Evolutionary conservation across 805 yeast species (phyloP), one percentile per base, ranked within the genome.

Genomic region (Starmerella ratchasimensis): DNA sequence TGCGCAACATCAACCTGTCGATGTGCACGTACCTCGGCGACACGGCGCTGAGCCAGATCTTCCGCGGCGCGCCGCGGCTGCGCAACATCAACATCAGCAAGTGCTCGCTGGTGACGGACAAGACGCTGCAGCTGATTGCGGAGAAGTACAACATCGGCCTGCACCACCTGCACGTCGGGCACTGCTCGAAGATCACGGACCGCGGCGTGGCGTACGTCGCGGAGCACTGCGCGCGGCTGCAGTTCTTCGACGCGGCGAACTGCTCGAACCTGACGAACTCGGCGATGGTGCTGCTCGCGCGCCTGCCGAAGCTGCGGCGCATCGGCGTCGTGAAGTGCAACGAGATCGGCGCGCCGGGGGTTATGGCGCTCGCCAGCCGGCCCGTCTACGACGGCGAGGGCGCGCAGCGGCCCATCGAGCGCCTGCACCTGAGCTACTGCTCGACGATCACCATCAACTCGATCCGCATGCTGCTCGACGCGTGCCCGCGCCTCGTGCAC

Each of bases 191-290:
- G 52, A 80, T 88, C 40, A 88, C 96, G 1, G 97, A 88, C 60
- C 70, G 67, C 44, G 96, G 96, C 16, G 90, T 90, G 14, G 69
- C 72, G 21, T 66, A 71, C 9, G 64, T 88, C 43, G 80, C 82
- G 10, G 69, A 78, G 46, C 68, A 70, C 33, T 90, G 97, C 53
- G 80, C 79, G 41, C 67, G 94, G 41, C 73, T 88, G 40, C 93
- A 82, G 51, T 88, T 86, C 57, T 82, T 88, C 46, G 98, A 88
- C 60, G 71, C 90, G 42, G 97, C 97, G 13, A 86, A 96, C 58
- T 88, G 98, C 56, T 66, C 78, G 1, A 93, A 82, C 56, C 66
- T 88, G 38, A 84, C 97, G 2, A 82, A 90, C 60, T 70, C 73
- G 50, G 74, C 94, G 1, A 70, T 90, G 29, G 67, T 71, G 29